phyloP scores from a whole-genome alignment of 441 rosid species.

The Gossypium schwendimanii region DNA sequence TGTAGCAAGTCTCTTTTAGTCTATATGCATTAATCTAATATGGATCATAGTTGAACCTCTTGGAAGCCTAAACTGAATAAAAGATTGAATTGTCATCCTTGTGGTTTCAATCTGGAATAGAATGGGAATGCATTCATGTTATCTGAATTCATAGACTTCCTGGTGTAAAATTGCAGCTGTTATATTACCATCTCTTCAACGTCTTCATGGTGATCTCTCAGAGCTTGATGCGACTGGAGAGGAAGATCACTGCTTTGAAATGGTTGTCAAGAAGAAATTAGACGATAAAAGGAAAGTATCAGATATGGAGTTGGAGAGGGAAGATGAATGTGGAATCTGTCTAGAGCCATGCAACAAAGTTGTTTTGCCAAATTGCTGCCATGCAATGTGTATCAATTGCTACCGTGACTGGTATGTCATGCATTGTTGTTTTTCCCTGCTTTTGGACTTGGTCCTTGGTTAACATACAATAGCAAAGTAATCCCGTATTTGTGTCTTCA shows the following conservation, averaged over 20 bases:
- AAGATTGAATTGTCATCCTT: not conserved
- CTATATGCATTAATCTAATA: not conserved
- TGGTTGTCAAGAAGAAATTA: constrained; percentile 17
- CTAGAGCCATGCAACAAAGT: constrained; percentile 33
- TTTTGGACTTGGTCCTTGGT: not conserved
- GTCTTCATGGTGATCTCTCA: constrained; percentile 16
- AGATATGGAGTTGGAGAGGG: constrained; percentile 26
- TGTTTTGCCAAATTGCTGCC: constrained; percentile 37
- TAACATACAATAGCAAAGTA: not conserved
- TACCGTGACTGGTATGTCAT: constrained; percentile 29
- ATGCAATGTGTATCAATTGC: constrained; percentile 37
- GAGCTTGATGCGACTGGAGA: constrained; percentile 15
- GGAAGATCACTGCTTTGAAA: constrained; percentile 8
- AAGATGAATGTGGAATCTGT: constrained; percentile 42
- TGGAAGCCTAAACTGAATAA: not conserved
- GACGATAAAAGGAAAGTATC: constrained; percentile 22
- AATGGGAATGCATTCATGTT: not conserved
- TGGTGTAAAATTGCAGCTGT: constrained; percentile 25
- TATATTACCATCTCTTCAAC: constrained; percentile 31
- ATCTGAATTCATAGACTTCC: not conserved
- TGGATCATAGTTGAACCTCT: not conserved
- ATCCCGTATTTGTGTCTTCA: not conserved
- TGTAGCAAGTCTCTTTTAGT: not conserved
- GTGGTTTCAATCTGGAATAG: not conserved
- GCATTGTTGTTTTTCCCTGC: not conserved